Percentiles rank a stretch among this genome's conserved stretches.
These are phyloP conservation scores for Brassica rapa DNA, from an alignment of 345 rosid genomes.

Conservation along the genomic window DNA sequence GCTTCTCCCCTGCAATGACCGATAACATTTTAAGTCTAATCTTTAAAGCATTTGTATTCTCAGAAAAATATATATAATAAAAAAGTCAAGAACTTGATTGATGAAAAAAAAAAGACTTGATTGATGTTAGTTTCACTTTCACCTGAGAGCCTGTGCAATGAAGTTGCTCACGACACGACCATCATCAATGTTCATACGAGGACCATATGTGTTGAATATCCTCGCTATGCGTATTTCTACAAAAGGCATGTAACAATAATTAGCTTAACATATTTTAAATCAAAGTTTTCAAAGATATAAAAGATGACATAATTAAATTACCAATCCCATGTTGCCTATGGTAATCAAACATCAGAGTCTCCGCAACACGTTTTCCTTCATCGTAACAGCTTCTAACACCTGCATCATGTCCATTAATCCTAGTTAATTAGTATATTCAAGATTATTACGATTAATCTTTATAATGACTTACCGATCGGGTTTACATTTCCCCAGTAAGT, in stretches of 20 bases:
- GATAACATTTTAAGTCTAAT: too few relatives aligned
- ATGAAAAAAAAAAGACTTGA: background rate
- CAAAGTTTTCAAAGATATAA: background rate
- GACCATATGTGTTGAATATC: conserved; percentile 94
- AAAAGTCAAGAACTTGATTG: conserved; percentile 2
- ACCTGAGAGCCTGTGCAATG: conserved; percentile 96
- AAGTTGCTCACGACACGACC: conserved; percentile 98
- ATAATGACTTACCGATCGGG: conserved; percentile 67
- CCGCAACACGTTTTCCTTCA: conserved; percentile 94
- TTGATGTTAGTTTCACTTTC: background rate
- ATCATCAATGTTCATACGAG: conserved; percentile 94
- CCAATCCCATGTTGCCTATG: conserved; percentile 95
- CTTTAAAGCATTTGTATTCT: too few relatives aligned
- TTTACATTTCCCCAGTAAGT: conserved; percentile 97
- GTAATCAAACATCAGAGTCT: conserved; percentile 95
- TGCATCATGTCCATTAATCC: conserved; percentile 19
- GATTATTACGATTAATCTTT: background rate
- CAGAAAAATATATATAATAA: background rate
- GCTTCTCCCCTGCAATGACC: conserved; percentile 64
- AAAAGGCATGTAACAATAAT: background rate
- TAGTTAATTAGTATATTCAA: background rate
- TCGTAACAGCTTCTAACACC: conserved; percentile 96
- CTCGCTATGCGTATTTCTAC: conserved; percentile 85
- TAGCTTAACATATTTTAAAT: background rate
- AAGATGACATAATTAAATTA: conserved; percentile 19